Conservation (phyloP, 129 eudicot genomes). For the Ambrosia artemisiifolia region DNA sequence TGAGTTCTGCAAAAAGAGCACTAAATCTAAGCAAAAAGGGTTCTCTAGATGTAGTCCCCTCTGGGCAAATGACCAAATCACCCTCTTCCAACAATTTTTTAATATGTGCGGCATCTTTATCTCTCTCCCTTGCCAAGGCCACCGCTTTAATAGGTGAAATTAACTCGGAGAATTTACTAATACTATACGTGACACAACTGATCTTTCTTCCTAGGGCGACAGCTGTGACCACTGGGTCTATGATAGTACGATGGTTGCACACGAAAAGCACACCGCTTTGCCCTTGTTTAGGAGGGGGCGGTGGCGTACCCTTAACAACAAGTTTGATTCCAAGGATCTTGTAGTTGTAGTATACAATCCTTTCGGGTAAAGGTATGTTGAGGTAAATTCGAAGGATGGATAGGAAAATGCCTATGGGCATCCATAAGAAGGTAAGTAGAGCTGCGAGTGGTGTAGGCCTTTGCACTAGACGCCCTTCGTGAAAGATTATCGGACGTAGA, state of each 20-base stretch:
- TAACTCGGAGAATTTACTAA: conserved; percentile 66
- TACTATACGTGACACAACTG: conserved; percentile 78
- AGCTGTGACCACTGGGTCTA: conserved; percentile 69
- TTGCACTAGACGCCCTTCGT: conserved; percentile 83
- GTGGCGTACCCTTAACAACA: conserved; percentile 76
- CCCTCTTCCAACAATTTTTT: conserved; percentile 67
- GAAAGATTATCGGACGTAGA: conserved; percentile 67
- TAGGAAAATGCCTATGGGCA: conserved; percentile 71
- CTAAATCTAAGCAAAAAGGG: conserved; percentile 76
- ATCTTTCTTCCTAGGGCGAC: conserved; percentile 76
- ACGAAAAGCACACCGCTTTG: conserved; percentile 74
- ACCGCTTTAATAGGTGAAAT: conserved; percentile 79
- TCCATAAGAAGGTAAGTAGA: conserved; percentile 67
- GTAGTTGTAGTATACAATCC: conserved; percentile 56
- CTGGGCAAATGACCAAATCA: conserved; percentile 80
- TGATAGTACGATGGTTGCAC: conserved; percentile 79
- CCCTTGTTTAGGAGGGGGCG: conserved; percentile 63
- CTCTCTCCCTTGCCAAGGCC: conserved; percentile 72
- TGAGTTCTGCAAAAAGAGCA: conserved; percentile 77
- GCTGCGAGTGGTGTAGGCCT: conserved; percentile 74
- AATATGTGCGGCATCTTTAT: conserved; percentile 63
- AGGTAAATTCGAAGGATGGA: conserved; percentile 63
- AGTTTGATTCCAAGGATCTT: conserved; percentile 68
- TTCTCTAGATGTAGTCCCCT: conserved; percentile 85
- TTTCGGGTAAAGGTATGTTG: conserved; percentile 63